Base-by-base conservation (phyloP, 768 basidiomycete genomes). In the Boletus reticuloceps region DNA sequence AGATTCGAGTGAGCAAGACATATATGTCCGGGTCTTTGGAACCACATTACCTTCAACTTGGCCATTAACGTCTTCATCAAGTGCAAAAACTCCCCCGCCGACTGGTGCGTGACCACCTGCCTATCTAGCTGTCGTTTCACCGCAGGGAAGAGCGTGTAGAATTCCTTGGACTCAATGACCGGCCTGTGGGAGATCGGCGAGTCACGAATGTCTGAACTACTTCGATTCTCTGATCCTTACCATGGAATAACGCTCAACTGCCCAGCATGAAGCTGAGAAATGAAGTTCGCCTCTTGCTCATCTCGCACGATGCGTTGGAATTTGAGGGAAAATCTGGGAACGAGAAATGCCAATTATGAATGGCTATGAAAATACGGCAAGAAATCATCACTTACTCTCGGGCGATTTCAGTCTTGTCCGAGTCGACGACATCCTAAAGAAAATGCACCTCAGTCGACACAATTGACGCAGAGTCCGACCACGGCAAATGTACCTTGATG, bases 41-140 rank as follows among this genome's bases (percentile, higher is more conserved):
- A 51, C 0, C 2, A 51, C 16, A 50, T 55, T 44, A 81, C 84
- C 76, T 85, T 86, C 38, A 86, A 60, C 54, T 86, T 86, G 14
- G 84, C 84, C 85, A 86, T 86, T 41, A 86, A 58, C 0, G 82
- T 82, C 65, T 86, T 86, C 63, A 86, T 69, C 4, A 77, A 73
- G 38, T 79, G 76, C 6, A 85, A 68, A 59, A 85, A 85, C 53
- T 81, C 75, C 16, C 79, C 79, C 0, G 81, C 84, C 0, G 75
- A 71, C 0, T 63, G 68, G 59, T 85, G 83, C 0, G 82, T 82
- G 1, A 78, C 51, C 3, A 60, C 55, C 55, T 84, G 82, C 43
- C 72, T 69, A 55, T 85, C 80, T 6, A 86, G 62, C 4, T 70
- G 69, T 47, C 67, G 70, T 55, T 80, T 82, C 31, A 86, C 58